phyloP scores from a whole-genome alignment of 805 yeast species.

The Vanderwaltozyma tropicalis region DNA sequence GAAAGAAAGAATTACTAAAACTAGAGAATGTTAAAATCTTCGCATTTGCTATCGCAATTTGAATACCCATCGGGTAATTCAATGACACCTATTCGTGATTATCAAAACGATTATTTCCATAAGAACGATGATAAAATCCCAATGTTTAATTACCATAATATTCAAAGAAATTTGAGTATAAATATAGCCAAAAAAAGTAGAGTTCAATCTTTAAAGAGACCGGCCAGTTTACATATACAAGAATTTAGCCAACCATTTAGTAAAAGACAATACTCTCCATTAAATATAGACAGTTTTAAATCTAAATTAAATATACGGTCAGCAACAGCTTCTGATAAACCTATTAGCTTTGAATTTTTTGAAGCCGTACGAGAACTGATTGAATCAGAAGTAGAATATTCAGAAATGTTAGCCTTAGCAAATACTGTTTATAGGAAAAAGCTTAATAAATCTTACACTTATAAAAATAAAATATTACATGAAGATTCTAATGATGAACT shows the following conservation, averaged over 20 bases:
- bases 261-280: conserved; percentile 32
- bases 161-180: no score
- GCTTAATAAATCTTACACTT: conserved; percentile 22
- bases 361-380: conserved; percentile 22
- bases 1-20: no score
- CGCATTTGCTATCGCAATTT: conserved; percentile 16
- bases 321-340: conserved; percentile 1
- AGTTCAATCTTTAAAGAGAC: conserved; percentile 9
- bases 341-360: conserved; percentile 8
- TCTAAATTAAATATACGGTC: conserved; percentile 6
- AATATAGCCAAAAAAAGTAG: no score
- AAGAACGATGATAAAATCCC: conserved; percentile 19
- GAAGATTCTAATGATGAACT: conserved; percentile 26
- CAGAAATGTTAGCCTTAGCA: conserved; percentile 22
- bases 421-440: conserved; percentile 27
- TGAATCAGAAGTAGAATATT: conserved; percentile 29
- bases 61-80: conserved; percentile 15
- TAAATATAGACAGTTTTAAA: conserved; percentile 16
- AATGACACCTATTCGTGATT: conserved; percentile 27
- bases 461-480: conserved; percentile 24
- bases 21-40: conserved; percentile 21
- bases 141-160: neutral
- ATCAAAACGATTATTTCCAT: conserved; percentile 23
- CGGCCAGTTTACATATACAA: conserved; percentile 19
- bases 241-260: conserved; percentile 3